Percentiles rank a stretch among this genome's conserved stretches.
Conservation (phyloP, 2,329 filamentous ascomycete species). For the Ambrosiella xylebori region DNA sequence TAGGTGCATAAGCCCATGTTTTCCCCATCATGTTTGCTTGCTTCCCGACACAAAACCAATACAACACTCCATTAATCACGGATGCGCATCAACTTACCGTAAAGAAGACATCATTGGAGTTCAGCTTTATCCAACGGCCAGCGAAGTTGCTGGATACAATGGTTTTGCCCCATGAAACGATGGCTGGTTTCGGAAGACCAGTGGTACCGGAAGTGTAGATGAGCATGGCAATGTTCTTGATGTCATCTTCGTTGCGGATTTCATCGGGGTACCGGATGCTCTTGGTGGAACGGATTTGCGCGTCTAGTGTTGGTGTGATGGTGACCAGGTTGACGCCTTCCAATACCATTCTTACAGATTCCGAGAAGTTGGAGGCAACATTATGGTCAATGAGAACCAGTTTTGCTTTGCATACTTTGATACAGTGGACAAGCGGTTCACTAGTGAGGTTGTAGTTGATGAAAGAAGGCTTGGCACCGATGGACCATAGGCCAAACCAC, state of each 20-base stretch:
- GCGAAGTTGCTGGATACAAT: conserved; percentile 36
- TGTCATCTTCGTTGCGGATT: conserved; percentile 31
- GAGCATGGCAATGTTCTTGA: conserved; percentile 47
- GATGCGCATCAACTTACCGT: conserved; percentile 35
- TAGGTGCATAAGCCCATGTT: background rate
- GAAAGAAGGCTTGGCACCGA: conserved; percentile 69
- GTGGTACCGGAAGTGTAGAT: conserved; percentile 82
- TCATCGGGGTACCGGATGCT: conserved; percentile 41
- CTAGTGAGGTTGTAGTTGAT: conserved; percentile 74
- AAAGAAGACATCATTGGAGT: conserved; percentile 51
- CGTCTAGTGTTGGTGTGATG: conserved; percentile 40
- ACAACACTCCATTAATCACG: background rate
- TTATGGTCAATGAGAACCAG: conserved; percentile 50
- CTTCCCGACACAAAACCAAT: background rate
- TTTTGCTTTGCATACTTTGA: conserved; percentile 48
- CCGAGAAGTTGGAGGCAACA: conserved; percentile 29
- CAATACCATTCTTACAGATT: conserved; percentile 37
- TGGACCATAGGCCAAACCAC: conserved; percentile 61
- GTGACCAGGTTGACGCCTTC: conserved; percentile 39
- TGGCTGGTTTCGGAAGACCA: conserved; percentile 63
- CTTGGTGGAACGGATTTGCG: conserved; percentile 32
- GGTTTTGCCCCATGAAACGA: conserved; percentile 56
- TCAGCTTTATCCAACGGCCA: conserved; percentile 38
- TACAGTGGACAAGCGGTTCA: conserved; percentile 55
- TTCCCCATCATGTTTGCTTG: too few relatives aligned